Conservation (phyloP, 768 basidiomycete species). For the Hypsizygus marmoreus region DNA sequence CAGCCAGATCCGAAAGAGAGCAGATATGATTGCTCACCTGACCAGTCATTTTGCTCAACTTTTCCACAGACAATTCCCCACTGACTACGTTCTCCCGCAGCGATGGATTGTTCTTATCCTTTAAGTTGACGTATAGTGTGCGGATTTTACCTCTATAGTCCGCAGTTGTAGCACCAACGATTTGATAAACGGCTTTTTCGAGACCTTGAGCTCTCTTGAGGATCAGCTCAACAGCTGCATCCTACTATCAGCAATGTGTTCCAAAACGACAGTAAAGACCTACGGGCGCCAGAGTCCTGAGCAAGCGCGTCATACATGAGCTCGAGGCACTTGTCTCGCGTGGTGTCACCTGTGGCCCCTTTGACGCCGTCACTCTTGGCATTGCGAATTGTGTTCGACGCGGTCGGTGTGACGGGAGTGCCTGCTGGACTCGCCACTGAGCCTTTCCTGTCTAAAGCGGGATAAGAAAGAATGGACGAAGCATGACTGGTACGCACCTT, state of each 20-base stretch:
- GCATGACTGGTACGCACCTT: conserved; percentile 33
- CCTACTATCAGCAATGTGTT: conserved; percentile 1
- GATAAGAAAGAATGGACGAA: conserved; percentile 6
- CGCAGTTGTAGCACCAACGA: conserved; percentile 44
- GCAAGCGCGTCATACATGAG: conserved; percentile 92
- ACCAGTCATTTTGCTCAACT: conserved; percentile 79
- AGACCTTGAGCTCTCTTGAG: conserved; percentile 65
- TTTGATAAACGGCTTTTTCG: conserved; percentile 63
- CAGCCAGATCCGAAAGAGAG: neutral
- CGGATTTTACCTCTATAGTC: conserved; percentile 82
- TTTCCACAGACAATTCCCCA: conserved; percentile 71
- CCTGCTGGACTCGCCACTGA: conserved; percentile 32
- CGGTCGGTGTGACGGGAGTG: conserved; percentile 41
- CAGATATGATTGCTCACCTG: conserved; percentile 48
- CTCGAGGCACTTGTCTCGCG: conserved; percentile 85
- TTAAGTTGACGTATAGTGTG: conserved; percentile 88
- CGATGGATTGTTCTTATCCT: conserved; percentile 91
- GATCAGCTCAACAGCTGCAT: conserved; percentile 71
- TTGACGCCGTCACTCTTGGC: conserved; percentile 74
- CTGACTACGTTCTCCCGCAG: conserved; percentile 84
- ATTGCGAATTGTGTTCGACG: conserved; percentile 44
- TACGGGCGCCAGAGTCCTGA: conserved; percentile 84
- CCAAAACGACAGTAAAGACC: conserved; percentile 36
- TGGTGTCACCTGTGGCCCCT: conserved; percentile 63
- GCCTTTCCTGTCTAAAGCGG: conserved; percentile 14